Conservation (phyloP, 2,329 filamentous ascomycete species). For the Aspergillus brasiliensis region DNA sequence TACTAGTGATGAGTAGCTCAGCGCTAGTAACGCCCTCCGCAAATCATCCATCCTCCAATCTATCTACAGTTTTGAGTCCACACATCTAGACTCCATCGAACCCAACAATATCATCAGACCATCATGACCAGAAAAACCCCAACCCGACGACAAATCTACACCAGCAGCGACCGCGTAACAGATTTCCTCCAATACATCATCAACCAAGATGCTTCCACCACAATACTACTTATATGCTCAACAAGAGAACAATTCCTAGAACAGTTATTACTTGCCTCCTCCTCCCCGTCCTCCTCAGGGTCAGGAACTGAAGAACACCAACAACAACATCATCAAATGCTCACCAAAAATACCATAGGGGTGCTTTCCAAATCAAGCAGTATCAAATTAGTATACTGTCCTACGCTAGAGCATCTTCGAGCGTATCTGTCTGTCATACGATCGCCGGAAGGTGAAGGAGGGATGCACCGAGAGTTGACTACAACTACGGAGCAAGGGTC, state of each 20-base stretch:
- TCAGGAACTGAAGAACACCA: too few relatives aligned
- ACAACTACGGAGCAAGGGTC: neutral
- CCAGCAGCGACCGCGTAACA: constrained; percentile 55
- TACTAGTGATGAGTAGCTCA: too few relatives aligned
- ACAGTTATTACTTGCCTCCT: constrained; percentile 56
- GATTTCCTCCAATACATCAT: constrained; percentile 67
- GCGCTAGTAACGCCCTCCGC: too few relatives aligned
- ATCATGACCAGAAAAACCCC: constrained; percentile 22
- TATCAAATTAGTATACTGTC: constrained; percentile 70
- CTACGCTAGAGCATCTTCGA: constrained; percentile 74
- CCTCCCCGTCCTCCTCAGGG: too few relatives aligned
- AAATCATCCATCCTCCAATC: too few relatives aligned
- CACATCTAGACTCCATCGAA: too few relatives aligned
- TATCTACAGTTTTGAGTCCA: too few relatives aligned
- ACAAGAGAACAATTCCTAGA: constrained; percentile 65
- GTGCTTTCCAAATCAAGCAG: constrained; percentile 69
- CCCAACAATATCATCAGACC: constrained; percentile 5
- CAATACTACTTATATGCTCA: constrained; percentile 72
- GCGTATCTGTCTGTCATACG: constrained; percentile 68
- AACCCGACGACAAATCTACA: constrained; percentile 36
- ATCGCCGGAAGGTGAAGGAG: neutral
- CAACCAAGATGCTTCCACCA: constrained; percentile 56
- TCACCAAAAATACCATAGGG: constrained; percentile 64
- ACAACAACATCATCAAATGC: constrained; percentile 45
- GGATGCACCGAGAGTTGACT: too few relatives aligned